phyloP scores from a whole-genome alignment of 805 yeast species.

The Lachancea meyersii region DNA sequence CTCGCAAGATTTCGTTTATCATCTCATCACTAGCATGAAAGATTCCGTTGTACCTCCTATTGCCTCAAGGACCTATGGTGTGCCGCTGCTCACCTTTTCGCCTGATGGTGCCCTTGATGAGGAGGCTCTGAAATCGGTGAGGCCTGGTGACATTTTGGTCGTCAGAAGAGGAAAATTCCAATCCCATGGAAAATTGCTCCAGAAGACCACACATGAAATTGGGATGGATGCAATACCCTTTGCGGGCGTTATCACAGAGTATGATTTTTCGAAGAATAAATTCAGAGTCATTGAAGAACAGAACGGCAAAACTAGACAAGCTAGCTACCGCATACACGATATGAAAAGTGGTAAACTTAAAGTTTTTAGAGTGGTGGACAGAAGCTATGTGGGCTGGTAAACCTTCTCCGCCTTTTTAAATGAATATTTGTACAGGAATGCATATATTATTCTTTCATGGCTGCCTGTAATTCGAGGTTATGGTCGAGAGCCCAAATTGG shows the following conservation, averaged over 20 bases:
- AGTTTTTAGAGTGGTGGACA: conserved; percentile 73
- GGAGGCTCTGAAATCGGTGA: conserved; percentile 52
- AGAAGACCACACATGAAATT: conserved; percentile 50
- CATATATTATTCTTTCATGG: neutral
- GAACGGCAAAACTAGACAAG: conserved; percentile 50
- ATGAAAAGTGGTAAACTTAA: conserved; percentile 73
- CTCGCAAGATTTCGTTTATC: conserved; percentile 28
- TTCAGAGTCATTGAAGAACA: conserved; percentile 57
- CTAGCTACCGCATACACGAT: conserved; percentile 62
- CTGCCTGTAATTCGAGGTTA: neutral
- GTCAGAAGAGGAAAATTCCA: conserved; percentile 70
- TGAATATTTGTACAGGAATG: neutral
- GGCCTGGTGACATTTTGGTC: conserved; percentile 80
- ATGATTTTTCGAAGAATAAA: conserved; percentile 66
- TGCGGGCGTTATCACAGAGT: conserved; percentile 60
- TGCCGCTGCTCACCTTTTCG: conserved; percentile 44
- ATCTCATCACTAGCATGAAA: conserved; percentile 34
- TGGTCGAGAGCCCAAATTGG: conserved; percentile 43
- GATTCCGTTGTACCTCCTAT: conserved; percentile 47
- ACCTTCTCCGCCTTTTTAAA: too few relatives aligned
- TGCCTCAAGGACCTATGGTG: conserved; percentile 68
- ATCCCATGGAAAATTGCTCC: conserved; percentile 51
- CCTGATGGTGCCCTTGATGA: conserved; percentile 43
- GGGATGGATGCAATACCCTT: conserved; percentile 51
- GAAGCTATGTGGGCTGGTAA: conserved; percentile 69